A percentile compares a stretch with the other conserved stretches of the same genome.
Conservation (phyloP, 768 basidiomycete genomes). For the Mycena alexandri region DNA sequence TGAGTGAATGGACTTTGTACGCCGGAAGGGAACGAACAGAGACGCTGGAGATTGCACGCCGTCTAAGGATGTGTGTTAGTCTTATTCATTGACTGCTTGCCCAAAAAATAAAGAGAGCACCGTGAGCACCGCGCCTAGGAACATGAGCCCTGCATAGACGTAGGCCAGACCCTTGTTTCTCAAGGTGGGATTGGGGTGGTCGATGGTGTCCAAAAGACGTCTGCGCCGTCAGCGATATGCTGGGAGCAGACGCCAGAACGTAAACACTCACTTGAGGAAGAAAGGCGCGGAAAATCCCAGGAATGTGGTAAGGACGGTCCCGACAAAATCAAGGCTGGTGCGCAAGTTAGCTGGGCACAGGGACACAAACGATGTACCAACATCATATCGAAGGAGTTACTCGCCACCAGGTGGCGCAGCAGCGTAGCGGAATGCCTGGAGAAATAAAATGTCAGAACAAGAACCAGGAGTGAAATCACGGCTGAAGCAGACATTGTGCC, state of each 20-base stretch:
- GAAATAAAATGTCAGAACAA: conserved; percentile 1
- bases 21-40: not conserved
- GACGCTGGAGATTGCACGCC: not conserved
- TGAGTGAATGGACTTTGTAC: not conserved
- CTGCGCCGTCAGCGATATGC: not conserved
- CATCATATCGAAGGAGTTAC: conserved; percentile 63
- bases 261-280: conserved; percentile 75
- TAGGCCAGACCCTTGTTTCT: conserved; percentile 13
- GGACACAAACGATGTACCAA: conserved; percentile 34
- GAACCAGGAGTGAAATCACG: not conserved
- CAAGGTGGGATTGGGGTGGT: not conserved
- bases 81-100: no score
- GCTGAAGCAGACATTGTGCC: not conserved
- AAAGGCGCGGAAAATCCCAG: conserved; percentile 87
- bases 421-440: conserved; percentile 50
- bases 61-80: not conserved
- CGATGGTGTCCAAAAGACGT: conserved; percentile 15
- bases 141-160: conserved; percentile 19
- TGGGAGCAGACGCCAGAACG: conserved; percentile 40
- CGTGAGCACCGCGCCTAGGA: conserved; percentile 2
- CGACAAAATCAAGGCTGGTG: conserved; percentile 67
- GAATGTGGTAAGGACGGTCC: conserved; percentile 75
- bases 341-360: no score
- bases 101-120: not conserved
- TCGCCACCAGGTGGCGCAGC: conserved; percentile 55